Conservation (phyloP, 2,329 filamentous ascomycete genomes). For the Colletotrichum aenigma region DNA sequence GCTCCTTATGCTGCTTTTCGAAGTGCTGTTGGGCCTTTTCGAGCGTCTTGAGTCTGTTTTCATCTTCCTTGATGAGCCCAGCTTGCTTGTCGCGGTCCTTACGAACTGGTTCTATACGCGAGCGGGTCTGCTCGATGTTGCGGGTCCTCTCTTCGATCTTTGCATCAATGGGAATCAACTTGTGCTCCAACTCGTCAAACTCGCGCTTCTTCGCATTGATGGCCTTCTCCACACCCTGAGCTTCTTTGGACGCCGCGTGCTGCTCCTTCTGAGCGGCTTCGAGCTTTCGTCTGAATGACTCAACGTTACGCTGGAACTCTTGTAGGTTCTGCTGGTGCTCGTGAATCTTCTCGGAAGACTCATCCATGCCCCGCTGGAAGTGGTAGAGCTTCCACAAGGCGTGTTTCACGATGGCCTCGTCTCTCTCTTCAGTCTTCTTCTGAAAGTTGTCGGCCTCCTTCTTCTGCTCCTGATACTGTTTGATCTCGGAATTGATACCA, state of each 20-base stretch:
- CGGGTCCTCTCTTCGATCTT: constrained; percentile 82
- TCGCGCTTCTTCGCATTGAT: constrained; percentile 88
- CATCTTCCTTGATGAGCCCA: constrained; percentile 71
- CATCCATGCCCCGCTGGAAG: constrained; percentile 91
- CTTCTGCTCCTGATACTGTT: constrained; percentile 97
- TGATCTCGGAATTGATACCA: constrained; percentile 97
- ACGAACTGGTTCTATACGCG: constrained; percentile 70
- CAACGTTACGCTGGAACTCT: constrained; percentile 86
- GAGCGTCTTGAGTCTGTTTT: constrained; percentile 82
- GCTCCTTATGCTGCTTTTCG: constrained; percentile 85
- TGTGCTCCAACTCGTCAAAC: constrained; percentile 85
- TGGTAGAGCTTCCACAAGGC: constrained; percentile 97
- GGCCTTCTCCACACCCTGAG: constrained; percentile 79
- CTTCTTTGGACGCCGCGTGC: constrained; percentile 74
- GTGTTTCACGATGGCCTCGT: constrained; percentile 89
- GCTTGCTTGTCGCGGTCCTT: constrained; percentile 79
- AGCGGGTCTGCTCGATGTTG: constrained; percentile 71
- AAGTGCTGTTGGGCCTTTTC: constrained; percentile 89
- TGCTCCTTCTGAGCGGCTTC: constrained; percentile 87
- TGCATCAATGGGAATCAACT: constrained; percentile 86
- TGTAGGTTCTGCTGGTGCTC: constrained; percentile 95
- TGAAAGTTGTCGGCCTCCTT: constrained; percentile 93
- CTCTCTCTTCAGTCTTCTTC: constrained; percentile 86
- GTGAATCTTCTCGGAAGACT: constrained; percentile 87
- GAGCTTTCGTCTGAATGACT: constrained; percentile 80